Evolutionary conservation across 148 eudicot genomes (phyloP), one percentile per base, ranked within the genome.

Genomic region (Tetragonia tetragonoides): DNA sequence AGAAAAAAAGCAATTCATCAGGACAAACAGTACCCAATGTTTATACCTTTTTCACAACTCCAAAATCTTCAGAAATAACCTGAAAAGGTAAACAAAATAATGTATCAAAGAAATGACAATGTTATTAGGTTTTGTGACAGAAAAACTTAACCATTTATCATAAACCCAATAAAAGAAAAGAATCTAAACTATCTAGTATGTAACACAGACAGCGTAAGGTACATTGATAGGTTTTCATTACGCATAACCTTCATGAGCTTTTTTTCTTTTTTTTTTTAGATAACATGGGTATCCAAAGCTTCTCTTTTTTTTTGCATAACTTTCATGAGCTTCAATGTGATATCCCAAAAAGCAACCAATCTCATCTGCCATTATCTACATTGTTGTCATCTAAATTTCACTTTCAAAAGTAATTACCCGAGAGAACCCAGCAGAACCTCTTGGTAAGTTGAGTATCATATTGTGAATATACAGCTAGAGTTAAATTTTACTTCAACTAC

Each of bases 11-110:
- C 34, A 51, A 15, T 53, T 16, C 51, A 21, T 57, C 7, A 51
- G 61, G 49, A 71, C 16, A 2, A 51, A 24, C 7, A 7, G 23
- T 40, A 49, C 39, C 53, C 64, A 3, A n/a, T 81, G 28, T 66
- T 38, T 42, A n/a, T 86, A 95, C 99, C 99, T 95, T 93, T 87
- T 92, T 95, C 63, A 95, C 80, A 59, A 95, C 89, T 81, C 92
- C 99, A 75, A 95, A 80, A 87, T 95, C 97, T 81, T 92, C 97
- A 74, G 87, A 77, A 68, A 92, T 76, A 70, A 88, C 96, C 99
- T 95, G 98, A 75, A 87, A 84, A 74, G 28, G 28, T 67, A 74
- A 47, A 60, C 39, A 75, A 78, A 73, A 76, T 46, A 44, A 61
- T 16, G 34, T 17, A 40, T 73, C 56, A 44, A 68, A 40, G 21